phyloP scores from a whole-genome alignment of 257 asterid species.

The Nyctanthes arbortristis region DNA sequence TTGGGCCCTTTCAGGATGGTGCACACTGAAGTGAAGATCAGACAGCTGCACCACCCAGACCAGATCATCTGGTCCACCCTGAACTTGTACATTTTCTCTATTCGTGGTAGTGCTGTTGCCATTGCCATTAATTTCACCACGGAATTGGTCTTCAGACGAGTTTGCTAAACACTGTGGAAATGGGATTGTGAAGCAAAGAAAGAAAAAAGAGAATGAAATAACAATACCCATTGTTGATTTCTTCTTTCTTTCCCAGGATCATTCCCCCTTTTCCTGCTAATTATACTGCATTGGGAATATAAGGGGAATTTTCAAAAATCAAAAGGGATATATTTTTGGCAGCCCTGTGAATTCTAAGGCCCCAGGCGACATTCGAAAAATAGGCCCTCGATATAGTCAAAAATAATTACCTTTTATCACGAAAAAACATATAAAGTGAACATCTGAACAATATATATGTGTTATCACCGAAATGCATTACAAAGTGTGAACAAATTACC shows the following conservation, averaged over 20 bases:
- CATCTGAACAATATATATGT: no score
- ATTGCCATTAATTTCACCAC: not conserved
- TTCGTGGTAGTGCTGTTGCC: constrained; percentile 24
- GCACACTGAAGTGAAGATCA: constrained; percentile 97
- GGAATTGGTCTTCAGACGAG: constrained; percentile 10
- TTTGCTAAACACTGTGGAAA: constrained; percentile 20
- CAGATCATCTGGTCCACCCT: constrained; percentile 73
- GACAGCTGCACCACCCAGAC: constrained; percentile 97
- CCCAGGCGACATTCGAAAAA: no score
- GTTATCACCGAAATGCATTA: no score
- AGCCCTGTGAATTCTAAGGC: no score
- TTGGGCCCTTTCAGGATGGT: constrained; percentile 78
- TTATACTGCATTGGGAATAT: no score
- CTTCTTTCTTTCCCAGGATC: not conserved
- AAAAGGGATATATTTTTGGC: no score
- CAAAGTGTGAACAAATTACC: no score
- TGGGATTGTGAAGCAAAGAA: constrained; percentile 33
- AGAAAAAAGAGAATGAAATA: constrained; percentile 30
- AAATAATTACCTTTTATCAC: no score
- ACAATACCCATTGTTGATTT: constrained; percentile 22
- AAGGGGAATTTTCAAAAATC: no score
- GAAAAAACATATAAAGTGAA: no score
- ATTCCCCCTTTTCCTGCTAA: not conserved
- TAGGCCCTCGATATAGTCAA: no score
- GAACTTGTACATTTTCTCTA: constrained; percentile 42